A percentile compares a stretch with the other conserved stretches of the same genome.
These are phyloP conservation scores for Tirmania nivea DNA, from an alignment of 495 filamentous ascomycete species.

Conservation along the genomic window DNA sequence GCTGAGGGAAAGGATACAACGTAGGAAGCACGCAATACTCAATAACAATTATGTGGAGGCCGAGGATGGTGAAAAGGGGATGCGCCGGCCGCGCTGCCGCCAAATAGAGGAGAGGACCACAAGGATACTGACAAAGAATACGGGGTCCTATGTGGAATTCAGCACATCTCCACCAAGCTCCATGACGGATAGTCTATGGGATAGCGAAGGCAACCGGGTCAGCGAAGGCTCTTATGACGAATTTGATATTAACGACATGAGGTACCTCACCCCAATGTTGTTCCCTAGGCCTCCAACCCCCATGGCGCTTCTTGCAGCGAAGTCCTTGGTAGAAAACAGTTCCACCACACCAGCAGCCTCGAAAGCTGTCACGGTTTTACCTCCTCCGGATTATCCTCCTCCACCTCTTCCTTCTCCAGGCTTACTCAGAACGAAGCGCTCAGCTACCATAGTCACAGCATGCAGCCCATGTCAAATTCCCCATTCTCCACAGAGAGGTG, in stretches of 20 bases:
- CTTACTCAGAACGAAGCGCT: too few species aligned
- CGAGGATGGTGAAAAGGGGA: too few species aligned
- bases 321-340: background rate
- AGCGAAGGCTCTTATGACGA: background rate
- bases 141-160: background rate
- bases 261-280: background rate
- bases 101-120: background rate
- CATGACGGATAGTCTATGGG: background rate
- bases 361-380: too few species aligned
- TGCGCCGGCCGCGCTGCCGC: too few species aligned
- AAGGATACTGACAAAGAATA: background rate
- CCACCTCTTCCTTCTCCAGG: too few species aligned
- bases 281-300: background rate
- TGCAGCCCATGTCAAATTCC: too few species aligned
- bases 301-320: background rate
- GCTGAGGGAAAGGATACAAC: background rate
- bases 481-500: too few species aligned
- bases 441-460: too few species aligned
- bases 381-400: too few species aligned
- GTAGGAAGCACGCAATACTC: background rate
- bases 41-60: background rate
- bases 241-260: background rate
- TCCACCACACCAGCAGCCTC: too few species aligned
- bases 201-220: background rate
- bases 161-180: background rate